These are phyloP conservation scores for Eutrema heterophyllum DNA, from an alignment of 345 rosid genomes.

Conservation along the genomic window DNA sequence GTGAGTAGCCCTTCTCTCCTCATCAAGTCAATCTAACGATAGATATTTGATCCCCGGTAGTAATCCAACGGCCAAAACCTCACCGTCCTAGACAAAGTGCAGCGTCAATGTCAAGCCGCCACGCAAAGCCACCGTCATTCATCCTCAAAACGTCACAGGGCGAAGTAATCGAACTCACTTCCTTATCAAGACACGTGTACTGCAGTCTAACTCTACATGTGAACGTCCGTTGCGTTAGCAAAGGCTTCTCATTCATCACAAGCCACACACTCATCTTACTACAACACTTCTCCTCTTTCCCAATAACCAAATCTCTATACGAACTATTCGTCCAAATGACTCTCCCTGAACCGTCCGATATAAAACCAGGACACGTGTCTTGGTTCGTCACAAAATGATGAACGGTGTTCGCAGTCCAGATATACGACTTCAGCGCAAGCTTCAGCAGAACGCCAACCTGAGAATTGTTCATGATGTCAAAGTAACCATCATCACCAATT, in stretches of 20 bases:
- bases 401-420: too few species aligned
- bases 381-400: too few species aligned
- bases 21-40: neutral
- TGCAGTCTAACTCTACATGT: slow-evolving; percentile 66
- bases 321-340: slow-evolving; percentile 69
- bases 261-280: slow-evolving; percentile 48
- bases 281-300: neutral
- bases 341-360: slow-evolving; percentile 57
- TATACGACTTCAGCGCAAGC: too few species aligned
- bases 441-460: too few species aligned
- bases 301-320: slow-evolving; percentile 47
- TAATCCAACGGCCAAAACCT: slow-evolving; percentile 4
- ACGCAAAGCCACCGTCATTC: slow-evolving; percentile 67
- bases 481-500: too few species aligned
- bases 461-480: too few species aligned
- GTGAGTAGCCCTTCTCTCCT: neutral
- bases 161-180: slow-evolving; percentile 41
- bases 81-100: slow-evolving; percentile 46
- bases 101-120: slow-evolving; percentile 74
- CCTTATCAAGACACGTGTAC: slow-evolving; percentile 42
- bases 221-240: slow-evolving; percentile 38
- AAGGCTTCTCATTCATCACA: slow-evolving; percentile 45
- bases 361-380: slow-evolving; percentile 78
- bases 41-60: neutral
- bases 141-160: slow-evolving; percentile 84